Evolutionary conservation across 2,329 filamentous ascomycete species (phyloP).

Genomic region (Penicillium verrucosum): DNA sequence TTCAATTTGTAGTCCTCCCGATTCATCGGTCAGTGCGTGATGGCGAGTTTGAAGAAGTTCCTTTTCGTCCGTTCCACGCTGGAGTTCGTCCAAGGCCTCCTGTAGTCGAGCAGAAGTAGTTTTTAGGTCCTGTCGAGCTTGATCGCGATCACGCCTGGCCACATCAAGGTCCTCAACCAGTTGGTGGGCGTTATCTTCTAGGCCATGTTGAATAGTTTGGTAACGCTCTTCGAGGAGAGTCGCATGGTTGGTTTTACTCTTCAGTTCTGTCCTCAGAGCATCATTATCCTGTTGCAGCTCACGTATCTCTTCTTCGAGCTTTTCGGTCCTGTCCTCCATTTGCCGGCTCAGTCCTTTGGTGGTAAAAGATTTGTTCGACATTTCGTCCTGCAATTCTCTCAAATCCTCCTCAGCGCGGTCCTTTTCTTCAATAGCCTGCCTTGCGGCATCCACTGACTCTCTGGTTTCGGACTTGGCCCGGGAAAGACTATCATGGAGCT

Average conservation of each 20-base stretch:
- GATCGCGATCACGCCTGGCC: slow-evolving; percentile 43
- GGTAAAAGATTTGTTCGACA: slow-evolving; percentile 73
- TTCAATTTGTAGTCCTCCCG: slow-evolving; percentile 63
- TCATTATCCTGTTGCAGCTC: slow-evolving; percentile 47
- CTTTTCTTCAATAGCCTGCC: slow-evolving; percentile 53
- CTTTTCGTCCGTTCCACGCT: slow-evolving; percentile 60
- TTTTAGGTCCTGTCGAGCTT: slow-evolving; percentile 46
- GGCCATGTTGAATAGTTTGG: slow-evolving; percentile 38
- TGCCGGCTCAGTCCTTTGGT: slow-evolving; percentile 72
- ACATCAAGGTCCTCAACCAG: slow-evolving; percentile 46
- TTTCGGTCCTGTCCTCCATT: slow-evolving; percentile 66
- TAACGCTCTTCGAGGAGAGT: slow-evolving; percentile 53
- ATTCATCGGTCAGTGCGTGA: slow-evolving; percentile 64
- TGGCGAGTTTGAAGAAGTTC: slow-evolving; percentile 66
- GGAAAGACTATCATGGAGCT: slow-evolving; percentile 44
- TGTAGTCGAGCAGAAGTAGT: slow-evolving; percentile 49
- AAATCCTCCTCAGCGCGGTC: slow-evolving; percentile 54
- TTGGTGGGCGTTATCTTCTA: slow-evolving; percentile 36
- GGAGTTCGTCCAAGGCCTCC: slow-evolving; percentile 58
- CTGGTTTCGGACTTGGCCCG: slow-evolving; percentile 36
- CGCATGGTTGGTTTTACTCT: slow-evolving; percentile 43
- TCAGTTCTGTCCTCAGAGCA: slow-evolving; percentile 43
- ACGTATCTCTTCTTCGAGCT: slow-evolving; percentile 65
- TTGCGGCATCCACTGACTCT: slow-evolving; percentile 45
- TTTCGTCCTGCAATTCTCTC: slow-evolving; percentile 66